Base-by-base conservation (phyloP, 176 grass and related monocot genomes). In the Bothriochloa decipiens region DNA sequence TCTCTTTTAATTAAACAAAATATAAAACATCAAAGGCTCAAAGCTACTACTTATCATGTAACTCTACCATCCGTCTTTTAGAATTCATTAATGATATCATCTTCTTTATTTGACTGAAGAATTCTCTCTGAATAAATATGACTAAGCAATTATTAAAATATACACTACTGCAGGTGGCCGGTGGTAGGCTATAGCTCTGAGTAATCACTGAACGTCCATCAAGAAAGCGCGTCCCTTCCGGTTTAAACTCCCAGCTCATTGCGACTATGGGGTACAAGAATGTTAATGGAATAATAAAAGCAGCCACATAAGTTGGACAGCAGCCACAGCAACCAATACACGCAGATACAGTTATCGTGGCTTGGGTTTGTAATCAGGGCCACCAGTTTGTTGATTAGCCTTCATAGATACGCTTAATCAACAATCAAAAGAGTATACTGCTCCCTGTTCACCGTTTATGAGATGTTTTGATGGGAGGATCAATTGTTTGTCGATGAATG, bases 221-320 rank as follows among this genome's bases (percentile, higher is more conserved):
- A 55, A 89, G 32, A 40, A 57, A 57, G 41, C 77, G 36, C 10
- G 65, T 53, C 65, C 43, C 58, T 70, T 64, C 18, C 72, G n/a
- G 83, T 82, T 65, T 36, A 77, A 53, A n/a, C 42, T 6, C 80
- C 76, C 78, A 85, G 78, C 82, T 85, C 83, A 89, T 33, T 63
- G 71, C 65, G n/a, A 63, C 77, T 63, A 40, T 36, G 27, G 61
- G 61, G 77, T 52, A 81, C 26, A 18, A 52, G 45, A 16, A 32
- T 81, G 43, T 72, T 57, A 82, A 73, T 78, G 83, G 65, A 45
- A 86, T 90, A 46, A 32, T 32, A 32, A 32, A 67, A 65, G 77
- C 88, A 90, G 58, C 36, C 65, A 72, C 55, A 90, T 86, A 86
- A 90, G 86, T 90, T 78, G 83, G 73, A 37, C 83, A 89, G 87